Percentiles rank a stretch among this genome's conserved stretches.
These are phyloP conservation scores for Euphorbia schlechtendalii DNA, from an alignment of 441 rosid species.

Conservation along the genomic window DNA sequence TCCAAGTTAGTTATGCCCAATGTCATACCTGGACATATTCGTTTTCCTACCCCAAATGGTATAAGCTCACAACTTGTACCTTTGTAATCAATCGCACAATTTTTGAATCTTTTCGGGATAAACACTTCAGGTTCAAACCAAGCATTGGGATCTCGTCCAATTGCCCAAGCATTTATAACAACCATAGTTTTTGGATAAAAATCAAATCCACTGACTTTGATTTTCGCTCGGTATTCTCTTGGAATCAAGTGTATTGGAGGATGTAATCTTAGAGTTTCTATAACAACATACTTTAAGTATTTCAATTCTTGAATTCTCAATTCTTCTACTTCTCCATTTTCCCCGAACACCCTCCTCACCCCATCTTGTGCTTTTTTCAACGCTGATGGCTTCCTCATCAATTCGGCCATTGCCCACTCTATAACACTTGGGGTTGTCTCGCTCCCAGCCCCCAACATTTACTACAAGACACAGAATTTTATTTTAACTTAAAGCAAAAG, in stretches of 20 bases:
- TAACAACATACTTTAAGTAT: neutral
- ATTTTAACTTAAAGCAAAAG: too few relatives aligned
- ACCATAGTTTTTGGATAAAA: neutral
- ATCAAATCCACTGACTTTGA: neutral
- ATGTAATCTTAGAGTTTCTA: too few relatives aligned
- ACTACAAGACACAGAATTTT: neutral
- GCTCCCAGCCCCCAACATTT: too few relatives aligned
- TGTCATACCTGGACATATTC: too few relatives aligned
- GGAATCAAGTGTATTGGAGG: neutral
- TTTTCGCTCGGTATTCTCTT: neutral
- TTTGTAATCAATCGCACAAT: neutral
- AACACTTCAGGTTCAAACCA: neutral
- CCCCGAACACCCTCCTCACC: neutral
- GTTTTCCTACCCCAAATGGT: too few relatives aligned
- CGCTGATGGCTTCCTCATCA: too few relatives aligned
- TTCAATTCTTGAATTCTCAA: neutral
- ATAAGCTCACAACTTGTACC: too few relatives aligned
- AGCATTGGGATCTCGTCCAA: neutral
- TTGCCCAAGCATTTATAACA: too few relatives aligned
- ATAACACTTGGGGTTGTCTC: too few relatives aligned
- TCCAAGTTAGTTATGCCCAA: too few relatives aligned
- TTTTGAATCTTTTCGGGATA: neutral
- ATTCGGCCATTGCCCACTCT: too few relatives aligned
- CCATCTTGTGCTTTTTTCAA: neutral
- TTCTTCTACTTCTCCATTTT: neutral